Evolutionary conservation across 495 filamentous ascomycete species (phyloP), one percentile per base, ranked within the genome.

Genomic region (Aspergillus biplanus): DNA sequence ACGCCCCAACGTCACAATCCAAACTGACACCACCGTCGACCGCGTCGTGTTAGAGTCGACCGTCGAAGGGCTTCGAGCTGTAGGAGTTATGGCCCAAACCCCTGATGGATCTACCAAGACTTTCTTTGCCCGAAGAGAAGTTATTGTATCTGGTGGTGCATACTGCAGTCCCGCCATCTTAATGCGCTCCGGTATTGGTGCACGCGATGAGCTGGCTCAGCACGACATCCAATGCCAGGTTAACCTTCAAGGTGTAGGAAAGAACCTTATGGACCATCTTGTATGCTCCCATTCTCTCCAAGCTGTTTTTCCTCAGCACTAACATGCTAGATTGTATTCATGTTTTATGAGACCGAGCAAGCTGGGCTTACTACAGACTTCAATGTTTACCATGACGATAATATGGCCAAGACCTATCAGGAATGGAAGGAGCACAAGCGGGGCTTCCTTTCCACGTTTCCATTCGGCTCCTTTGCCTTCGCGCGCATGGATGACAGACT

Each of bases 141-240:
- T 85, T 42, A 80, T 88, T 52, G 67, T 87, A 37, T 76, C 80
- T 2, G 79, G 77, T 9, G 85, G 85, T 4, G 74, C 82, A 16
- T 86, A 85, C 72, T 85, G 84, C 75, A 79, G 81, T 21, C 85
- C 85, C 18, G 78, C 85, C 46, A 78, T 87, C 15, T 72, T 88
- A 9, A 81, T 85, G 61, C 80, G 83, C 4, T 82, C 76, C 16
- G 85, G 84, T 8, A 80, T 88, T 54, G 85, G 86, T 0, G 76
- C 82, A 0, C 75, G 72, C 7, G 73, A 75, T 0, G 82, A 86
- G 52, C 72, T 86, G 12, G 59, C 70, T 2, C 74, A 79, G 47
- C 74, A 80, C 58, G 70, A 69, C 9, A 86, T 88, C 48, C 66
- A 75, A n/a, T 75, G 81, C 32, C 63, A 77, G 18, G 68, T 79